Evolutionary conservation across 768 basidiomycete species (phyloP), one percentile per base, ranked within the genome.

Genomic region (Favolaschia claudopus): DNA sequence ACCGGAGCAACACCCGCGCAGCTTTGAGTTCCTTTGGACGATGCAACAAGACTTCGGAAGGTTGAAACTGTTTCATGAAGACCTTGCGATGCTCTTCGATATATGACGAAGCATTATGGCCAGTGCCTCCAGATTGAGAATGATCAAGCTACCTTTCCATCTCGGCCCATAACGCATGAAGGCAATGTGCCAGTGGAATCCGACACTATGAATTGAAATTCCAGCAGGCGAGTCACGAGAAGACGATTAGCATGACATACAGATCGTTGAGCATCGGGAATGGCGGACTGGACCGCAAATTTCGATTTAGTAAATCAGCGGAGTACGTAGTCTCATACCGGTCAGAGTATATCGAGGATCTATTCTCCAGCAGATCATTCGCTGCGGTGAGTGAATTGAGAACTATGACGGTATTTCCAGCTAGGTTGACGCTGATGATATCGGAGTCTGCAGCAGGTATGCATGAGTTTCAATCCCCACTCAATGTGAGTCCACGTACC

Each of bases 251-350:
- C n/a, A n/a, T n/a, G n/a, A 19, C 15, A 29, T 25, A 52, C 57
- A 58, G 57, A 33, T 52, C 57, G 19, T 51, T 52, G 22, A 58
- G 49, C 57, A 58, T 58, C n/a, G 49, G 32, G 57, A 58, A 58
- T 7, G 14, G 7, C 2, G 57, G 57, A 3, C 57, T 58, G 33
- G 15, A n/a, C n/a, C n/a, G n/a, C n/a, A n/a, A n/a, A n/a, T n/a
- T n/a, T n/a, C n/a, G 5, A 53, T 34, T 28, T 34, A 15, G 14
- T 5, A 19, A 19, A 14, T 10, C 7, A 14, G 24, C n/a, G 4
- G 10, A 52, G 8, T 5, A 20, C 14, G n/a, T 15, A 2, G 25
- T 4, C 12, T 15, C n/a, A 36, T 42, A 52, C 57, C 57, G 57
- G 20, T 58, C 57, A 5, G 57, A 58, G 22, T 51, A 58, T n/a